These are phyloP conservation scores for Aspergillus luchuensis DNA, from an alignment of 2,329 filamentous ascomycete species.

Conservation along the genomic window DNA sequence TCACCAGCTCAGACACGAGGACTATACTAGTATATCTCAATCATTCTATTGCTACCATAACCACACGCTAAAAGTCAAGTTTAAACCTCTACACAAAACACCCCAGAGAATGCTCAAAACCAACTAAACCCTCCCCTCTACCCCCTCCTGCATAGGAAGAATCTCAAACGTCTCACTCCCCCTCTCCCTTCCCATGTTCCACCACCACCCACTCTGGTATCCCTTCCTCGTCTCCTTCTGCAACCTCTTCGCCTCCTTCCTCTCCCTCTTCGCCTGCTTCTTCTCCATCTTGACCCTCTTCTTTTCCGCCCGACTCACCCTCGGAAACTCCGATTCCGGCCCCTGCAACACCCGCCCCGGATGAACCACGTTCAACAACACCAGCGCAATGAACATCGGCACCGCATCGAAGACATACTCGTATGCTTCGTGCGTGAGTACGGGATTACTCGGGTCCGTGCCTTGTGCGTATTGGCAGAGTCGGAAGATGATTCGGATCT, in stretches of 20 bases:
- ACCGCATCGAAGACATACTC: constrained; percentile 56
- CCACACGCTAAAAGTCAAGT: too few species aligned
- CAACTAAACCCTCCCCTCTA: neutral
- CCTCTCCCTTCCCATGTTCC: neutral
- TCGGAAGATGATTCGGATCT: constrained; percentile 63
- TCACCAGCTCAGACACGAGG: too few species aligned
- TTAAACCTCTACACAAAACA: too few species aligned
- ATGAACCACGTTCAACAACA: constrained; percentile 50
- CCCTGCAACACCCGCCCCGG: constrained; percentile 53
- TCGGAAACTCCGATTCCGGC: constrained; percentile 50
- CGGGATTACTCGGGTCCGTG: constrained; percentile 60
- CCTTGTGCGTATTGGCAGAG: constrained; percentile 60
- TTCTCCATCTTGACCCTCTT: constrained; percentile 44
- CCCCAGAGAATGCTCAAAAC: neutral
- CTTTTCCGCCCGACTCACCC: constrained; percentile 47
- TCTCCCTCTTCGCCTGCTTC: constrained; percentile 36
- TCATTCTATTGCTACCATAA: too few species aligned
- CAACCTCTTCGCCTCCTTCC: constrained; percentile 13
- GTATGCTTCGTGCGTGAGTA: constrained; percentile 65
- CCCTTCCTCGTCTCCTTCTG: neutral
- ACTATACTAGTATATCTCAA: too few species aligned
- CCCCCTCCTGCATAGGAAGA: neutral
- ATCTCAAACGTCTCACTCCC: neutral
- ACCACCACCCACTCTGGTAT: neutral
- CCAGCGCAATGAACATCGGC: constrained; percentile 56